phyloP scores from a whole-genome alignment of 2,329 filamentous ascomycete genomes.

The Zasmidium angulare region DNA sequence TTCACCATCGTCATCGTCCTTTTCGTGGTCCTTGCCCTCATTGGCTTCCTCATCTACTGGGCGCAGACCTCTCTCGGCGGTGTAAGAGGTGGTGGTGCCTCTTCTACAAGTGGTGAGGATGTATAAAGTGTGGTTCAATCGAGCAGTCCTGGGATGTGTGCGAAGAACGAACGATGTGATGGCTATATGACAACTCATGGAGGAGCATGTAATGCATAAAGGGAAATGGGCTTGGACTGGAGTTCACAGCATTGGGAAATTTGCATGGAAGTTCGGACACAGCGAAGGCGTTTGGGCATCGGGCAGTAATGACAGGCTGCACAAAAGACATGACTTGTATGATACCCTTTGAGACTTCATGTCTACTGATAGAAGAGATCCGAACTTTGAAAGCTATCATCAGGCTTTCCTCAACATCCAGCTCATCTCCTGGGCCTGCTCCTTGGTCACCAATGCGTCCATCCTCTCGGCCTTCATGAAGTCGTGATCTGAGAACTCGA shows the following conservation, averaged over 20 bases:
- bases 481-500: conserved; percentile 67
- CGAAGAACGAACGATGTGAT: background rate
- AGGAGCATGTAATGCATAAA: background rate
- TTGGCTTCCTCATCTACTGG: conserved; percentile 52
- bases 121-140: conserved; percentile 17
- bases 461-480: conserved; percentile 58
- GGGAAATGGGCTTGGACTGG: background rate
- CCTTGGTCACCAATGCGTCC: conserved; percentile 52
- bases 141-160: background rate
- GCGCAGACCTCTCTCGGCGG: conserved; percentile 41
- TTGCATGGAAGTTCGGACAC: conserved; percentile 4
- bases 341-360: conserved; percentile 13
- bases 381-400: background rate
- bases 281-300: conserved; percentile 18
- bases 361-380: background rate
- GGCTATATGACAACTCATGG: too few species aligned
- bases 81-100: conserved; percentile 25
- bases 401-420: conserved; percentile 40
- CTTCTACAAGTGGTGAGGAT: conserved; percentile 31
- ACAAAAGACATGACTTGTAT: conserved; percentile 13
- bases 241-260: too few species aligned
- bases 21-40: conserved; percentile 50
- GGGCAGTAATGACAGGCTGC: background rate
- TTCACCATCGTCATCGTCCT: conserved; percentile 55
- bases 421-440: conserved; percentile 50